Evolutionary conservation across 2,329 filamentous ascomycete genomes (phyloP).

Genomic region (Diaporthe sp.): DNA sequence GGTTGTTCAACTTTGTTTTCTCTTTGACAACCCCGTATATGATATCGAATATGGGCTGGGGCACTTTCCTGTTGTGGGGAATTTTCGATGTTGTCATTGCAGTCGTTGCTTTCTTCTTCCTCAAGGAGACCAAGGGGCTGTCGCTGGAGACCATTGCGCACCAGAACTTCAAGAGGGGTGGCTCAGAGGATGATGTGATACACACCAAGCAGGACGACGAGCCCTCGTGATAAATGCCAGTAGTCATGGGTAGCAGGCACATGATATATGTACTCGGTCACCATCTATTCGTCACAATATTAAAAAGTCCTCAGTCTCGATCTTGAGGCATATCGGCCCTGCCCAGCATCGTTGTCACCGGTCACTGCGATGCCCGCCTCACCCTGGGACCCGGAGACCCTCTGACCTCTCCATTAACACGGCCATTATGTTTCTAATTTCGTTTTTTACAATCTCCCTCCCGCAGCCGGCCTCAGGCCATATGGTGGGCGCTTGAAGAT

Average conservation of each 20-base stretch:
- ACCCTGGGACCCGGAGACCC: neutral
- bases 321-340: neutral
- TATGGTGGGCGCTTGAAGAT: neutral
- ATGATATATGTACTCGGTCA: neutral
- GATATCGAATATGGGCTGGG: constrained; percentile 62
- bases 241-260: too few relatives aligned
- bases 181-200: constrained; percentile 33
- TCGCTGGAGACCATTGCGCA: constrained; percentile 70
- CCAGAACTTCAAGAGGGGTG: constrained; percentile 46
- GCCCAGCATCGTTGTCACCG: neutral
- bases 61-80: constrained; percentile 63
- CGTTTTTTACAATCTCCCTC: neutral
- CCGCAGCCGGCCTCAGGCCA: neutral
- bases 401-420: neutral
- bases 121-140: constrained; percentile 79
- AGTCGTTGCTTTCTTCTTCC: constrained; percentile 63
- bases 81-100: constrained; percentile 59
- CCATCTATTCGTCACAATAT: neutral
- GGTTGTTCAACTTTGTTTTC: constrained; percentile 66
- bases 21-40: constrained; percentile 63
- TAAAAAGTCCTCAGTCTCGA: neutral
- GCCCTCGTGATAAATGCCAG: neutral
- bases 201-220: constrained; percentile 39
- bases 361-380: neutral
- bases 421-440: constrained; percentile 1